Base-by-base conservation (phyloP, 805 yeast genomes). In the Barnettozyma vustinii region DNA sequence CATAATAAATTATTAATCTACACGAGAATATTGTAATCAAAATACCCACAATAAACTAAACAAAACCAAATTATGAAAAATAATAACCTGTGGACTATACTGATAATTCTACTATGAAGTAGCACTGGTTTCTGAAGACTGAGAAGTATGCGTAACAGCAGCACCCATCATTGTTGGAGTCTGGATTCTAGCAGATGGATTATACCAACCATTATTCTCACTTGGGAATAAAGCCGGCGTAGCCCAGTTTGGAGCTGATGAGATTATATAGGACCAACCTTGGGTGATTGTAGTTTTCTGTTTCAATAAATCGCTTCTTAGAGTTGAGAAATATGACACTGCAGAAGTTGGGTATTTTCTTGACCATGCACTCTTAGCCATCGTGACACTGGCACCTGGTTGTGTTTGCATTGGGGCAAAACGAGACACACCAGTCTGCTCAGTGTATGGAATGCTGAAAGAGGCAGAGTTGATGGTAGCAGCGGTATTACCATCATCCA, bases 321-420 rank as follows among this genome's bases (percentile, higher is more conserved):
- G 37, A 0, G 86, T 68, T 12, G 79, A 57, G 67, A 73, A 89
- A 57, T 77, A 78, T 0, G 87, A 76, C 47, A 78, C 86, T 0
- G 86, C 72, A 47, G 88, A 79, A 0, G 96, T 78, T 16, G 92
- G 81, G 63, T 67, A 83, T 55, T 80, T 72, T 56, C 82, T 75
- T 10, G 84, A 63, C 83, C 91, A 84, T 3, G 83, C 67, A 9
- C 84, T 74, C 15, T 56, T 49, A 25, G 47, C 48, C 36, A 72
- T 78, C 0, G 96, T 86, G 23, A 89, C 78, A 9, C 68, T 69
- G 1, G 85, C 60, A 4, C 84, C 87, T 6, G 99, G 97, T 67
- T 89, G 96, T 51, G 73, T 64, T 69, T 91, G 97, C 96, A 90
- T 88, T 46, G 97, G 97, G 1, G 98, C 97, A 65, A 69, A 87